Conservation (phyloP, 352 stramenopile species). For the Aphanomyces astaci region DNA sequence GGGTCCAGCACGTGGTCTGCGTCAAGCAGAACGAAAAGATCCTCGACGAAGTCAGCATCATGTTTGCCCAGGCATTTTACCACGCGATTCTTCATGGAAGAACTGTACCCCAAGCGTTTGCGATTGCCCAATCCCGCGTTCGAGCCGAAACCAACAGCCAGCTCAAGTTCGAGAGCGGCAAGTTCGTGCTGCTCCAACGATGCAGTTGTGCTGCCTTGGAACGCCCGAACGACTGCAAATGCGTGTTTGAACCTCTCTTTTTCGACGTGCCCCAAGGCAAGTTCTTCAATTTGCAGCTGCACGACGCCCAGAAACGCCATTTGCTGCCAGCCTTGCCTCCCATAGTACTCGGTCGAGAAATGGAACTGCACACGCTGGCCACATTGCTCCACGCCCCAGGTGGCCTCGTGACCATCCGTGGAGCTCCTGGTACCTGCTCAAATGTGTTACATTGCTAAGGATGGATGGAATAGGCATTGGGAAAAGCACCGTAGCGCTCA, state of each 20-base stretch:
- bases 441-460: neutral
- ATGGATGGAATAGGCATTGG: slow-evolving; percentile 59
- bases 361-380: slow-evolving; percentile 62
- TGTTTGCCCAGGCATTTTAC: slow-evolving; percentile 77
- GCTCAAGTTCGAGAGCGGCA: slow-evolving; percentile 51
- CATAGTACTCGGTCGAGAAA: slow-evolving; percentile 65
- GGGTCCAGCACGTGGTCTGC: slow-evolving; percentile 69
- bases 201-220: slow-evolving; percentile 36
- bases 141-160: slow-evolving; percentile 53
- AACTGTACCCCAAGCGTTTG: slow-evolving; percentile 65
- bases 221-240: slow-evolving; percentile 34
- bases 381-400: slow-evolving; percentile 42
- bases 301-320: slow-evolving; percentile 51
- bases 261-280: slow-evolving; percentile 62
- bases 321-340: slow-evolving; percentile 56
- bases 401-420: slow-evolving; percentile 63
- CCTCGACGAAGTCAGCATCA: slow-evolving; percentile 59
- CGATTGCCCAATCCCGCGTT: slow-evolving; percentile 61
- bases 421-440: slow-evolving; percentile 30
- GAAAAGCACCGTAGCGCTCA: slow-evolving; percentile 68
- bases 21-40: slow-evolving; percentile 58
- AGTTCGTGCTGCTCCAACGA: slow-evolving; percentile 68
- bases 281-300: slow-evolving; percentile 63
- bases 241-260: slow-evolving; percentile 48
- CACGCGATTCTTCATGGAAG: slow-evolving; percentile 63